Evolutionary conservation across 495 filamentous ascomycete genomes (phyloP), one percentile per base, ranked within the genome.

Genomic region (Penicillium verhagenii): DNA sequence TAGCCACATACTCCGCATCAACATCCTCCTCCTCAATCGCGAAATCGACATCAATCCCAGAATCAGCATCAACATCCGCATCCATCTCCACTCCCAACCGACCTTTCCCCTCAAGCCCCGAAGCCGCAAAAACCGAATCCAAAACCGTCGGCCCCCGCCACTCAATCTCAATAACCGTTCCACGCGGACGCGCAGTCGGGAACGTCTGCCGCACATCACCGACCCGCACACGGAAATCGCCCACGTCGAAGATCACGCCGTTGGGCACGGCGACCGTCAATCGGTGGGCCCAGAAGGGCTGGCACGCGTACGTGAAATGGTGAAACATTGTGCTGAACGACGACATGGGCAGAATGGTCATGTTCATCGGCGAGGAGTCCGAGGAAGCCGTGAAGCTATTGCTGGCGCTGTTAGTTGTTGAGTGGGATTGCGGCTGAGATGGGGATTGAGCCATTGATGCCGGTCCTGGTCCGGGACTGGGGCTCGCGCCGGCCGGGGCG

Each of bases 211-310:
- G 66, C 46, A 79, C 72, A 38, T 79, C 76, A 18, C 76, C 76
- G 14, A 77, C 13, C 1, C 76, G 70, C 24, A 79, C 69, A 6
- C 70, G 61, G 56, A 78, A 78, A 37, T 79, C 76, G 7, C 72
- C 73, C 1, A 77, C 59, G 10, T 78, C 76, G 28, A 76, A 79
- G 50, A 74, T 69, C 4, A 70, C 53, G 9, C 73, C 73, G 10
- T 59, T 64, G n/a, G 63, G 66, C n/a, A 79, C 73, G 0, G 65
- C 48, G 21, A 76, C 59, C 0, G 75, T 77, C 40, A 77, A 64
- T 9, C 75, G 70, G 46, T 74, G 72, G 28, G 61, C 66, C 76
- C 76, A 79, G 54, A 78, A 69, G 0, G 76, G 76, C 44, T 78
- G 73, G 33, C 72, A 75, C 10, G 72, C 71, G 54, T 73, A 74